Conservation (phyloP, 768 basidiomycete species). For the Antrodiella citrinella region DNA sequence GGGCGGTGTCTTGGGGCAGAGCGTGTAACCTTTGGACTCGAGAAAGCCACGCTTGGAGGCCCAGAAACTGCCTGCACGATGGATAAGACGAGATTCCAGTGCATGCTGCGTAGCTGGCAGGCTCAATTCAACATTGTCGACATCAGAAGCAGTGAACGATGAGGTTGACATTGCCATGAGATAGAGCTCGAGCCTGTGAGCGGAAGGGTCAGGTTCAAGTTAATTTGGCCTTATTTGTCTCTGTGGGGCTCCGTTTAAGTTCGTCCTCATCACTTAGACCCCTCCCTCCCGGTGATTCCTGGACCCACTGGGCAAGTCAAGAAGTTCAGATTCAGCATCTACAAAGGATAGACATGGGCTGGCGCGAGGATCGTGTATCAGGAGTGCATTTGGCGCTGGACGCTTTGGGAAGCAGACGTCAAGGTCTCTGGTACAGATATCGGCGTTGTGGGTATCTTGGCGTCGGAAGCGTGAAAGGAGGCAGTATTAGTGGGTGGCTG, state of each 20-base stretch:
- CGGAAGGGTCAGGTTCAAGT: slow-evolving; percentile 1
- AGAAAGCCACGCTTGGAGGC: too few species aligned
- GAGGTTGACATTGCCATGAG: slow-evolving; percentile 33
- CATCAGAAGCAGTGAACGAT: neutral
- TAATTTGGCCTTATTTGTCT: too few species aligned
- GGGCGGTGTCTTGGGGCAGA: too few species aligned
- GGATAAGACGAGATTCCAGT: too few species aligned
- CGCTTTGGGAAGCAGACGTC: slow-evolving; percentile 54
- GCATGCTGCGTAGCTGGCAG: too few species aligned
- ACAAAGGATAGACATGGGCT: slow-evolving; percentile 46
- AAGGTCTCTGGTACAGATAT: slow-evolving; percentile 15
- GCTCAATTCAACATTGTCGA: too few species aligned
- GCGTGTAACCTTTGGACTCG: too few species aligned
- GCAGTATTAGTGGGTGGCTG: neutral
- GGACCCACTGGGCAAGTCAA: slow-evolving; percentile 36
- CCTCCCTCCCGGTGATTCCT: slow-evolving; percentile 8
- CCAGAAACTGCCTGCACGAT: too few species aligned
- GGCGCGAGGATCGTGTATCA: slow-evolving; percentile 47
- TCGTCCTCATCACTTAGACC: slow-evolving; percentile 6
- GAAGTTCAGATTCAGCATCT: slow-evolving; percentile 41
- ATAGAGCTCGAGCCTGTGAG: slow-evolving; percentile 8
- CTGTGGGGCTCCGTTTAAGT: too few species aligned
- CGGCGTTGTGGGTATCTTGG: neutral
- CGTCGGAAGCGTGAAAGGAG: neutral
- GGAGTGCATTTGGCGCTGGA: slow-evolving; percentile 67